phyloP scores from a whole-genome alignment of 441 rosid genomes.

The Viola pubescens region DNA sequence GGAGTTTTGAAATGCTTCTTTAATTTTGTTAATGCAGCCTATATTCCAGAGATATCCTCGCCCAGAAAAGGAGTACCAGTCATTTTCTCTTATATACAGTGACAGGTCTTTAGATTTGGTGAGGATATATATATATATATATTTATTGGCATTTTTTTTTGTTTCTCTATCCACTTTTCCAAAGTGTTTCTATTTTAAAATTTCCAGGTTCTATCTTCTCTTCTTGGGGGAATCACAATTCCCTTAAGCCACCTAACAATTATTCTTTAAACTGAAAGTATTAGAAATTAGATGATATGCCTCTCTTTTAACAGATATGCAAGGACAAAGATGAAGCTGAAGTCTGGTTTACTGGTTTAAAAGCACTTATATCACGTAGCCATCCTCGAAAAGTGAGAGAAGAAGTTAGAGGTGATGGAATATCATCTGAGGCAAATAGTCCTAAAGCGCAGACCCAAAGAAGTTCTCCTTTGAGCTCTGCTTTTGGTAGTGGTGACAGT shows the following conservation, averaged over 20 bases:
- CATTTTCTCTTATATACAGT: slow-evolving; percentile 31
- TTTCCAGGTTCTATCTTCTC: background rate
- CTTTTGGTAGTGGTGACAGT: slow-evolving; percentile 85
- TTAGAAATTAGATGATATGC: background rate
- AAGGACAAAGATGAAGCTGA: slow-evolving; percentile 58
- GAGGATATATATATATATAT: slow-evolving; percentile 6
- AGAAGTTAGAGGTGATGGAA: slow-evolving; percentile 85
- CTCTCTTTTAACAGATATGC: slow-evolving; percentile 29
- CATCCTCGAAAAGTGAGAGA: slow-evolving; percentile 70
- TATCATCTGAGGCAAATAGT: slow-evolving; percentile 87
- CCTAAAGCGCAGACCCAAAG: slow-evolving; percentile 79
- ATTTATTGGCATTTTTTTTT: background rate
- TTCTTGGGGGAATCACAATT: background rate
- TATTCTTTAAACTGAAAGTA: background rate
- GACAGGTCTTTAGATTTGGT: slow-evolving; percentile 34
- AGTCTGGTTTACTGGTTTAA: slow-evolving; percentile 92
- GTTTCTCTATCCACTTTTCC: background rate
- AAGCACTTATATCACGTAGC: slow-evolving; percentile 74
- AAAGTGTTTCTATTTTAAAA: slow-evolving; percentile 4
- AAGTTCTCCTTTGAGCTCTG: slow-evolving; percentile 89
- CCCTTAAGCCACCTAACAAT: background rate
- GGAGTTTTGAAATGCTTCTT: background rate
- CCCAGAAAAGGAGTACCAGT: slow-evolving; percentile 34
- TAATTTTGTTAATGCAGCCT: slow-evolving; percentile 50
- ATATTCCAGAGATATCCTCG: slow-evolving; percentile 90